Evolutionary conservation across 1,284 basidiomycete species (phyloP), one percentile per base, ranked within the genome.

Genomic region (Ceraceosorus bombacis): DNA sequence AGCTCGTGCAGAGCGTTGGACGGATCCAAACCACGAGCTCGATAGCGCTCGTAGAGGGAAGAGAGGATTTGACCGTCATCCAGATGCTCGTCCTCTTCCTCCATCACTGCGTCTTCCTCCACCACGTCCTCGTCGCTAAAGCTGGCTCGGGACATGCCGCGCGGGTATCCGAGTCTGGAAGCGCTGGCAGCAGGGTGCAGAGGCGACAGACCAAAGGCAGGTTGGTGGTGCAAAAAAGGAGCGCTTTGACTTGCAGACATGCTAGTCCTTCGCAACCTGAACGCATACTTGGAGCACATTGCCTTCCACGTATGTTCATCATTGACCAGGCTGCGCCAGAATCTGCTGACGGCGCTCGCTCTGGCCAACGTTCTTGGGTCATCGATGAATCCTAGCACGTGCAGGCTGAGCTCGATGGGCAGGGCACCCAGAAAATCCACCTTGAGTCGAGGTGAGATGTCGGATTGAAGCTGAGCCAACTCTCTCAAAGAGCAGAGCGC

Each of bases 221-320:
- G 37, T 57, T 49, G n/a, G 55, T 43, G 6, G 55, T 57, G 13
- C 51, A 43, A 6, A 57, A 13, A 27, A 10, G 46, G 17, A 27
- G 15, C 10, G 38, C 40, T 51, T 40, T 38, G 15, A 49, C 48
- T 40, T 37, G 41, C 17, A 17, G 48, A 55, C 43, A 46, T 41
- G 39, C 50, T 48, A 4, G 41, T 57, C 7, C 53, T n/a, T 13
- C 36, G 17, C 15, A 46, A 51, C 7, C 53, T 39, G 49, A 57
- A 61, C 9, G 38, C 64, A 57, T 74, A 64, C 54, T 69, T 71
- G 50, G 82, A 79, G 73, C 88, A 91, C 85, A 95, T 85, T 27
- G 82, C 77, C 77, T 85, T 86, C 94, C 93, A 97, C 3, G 90
- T 82, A 62, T 82, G 82, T 68, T 95, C 90, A 72, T 94, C 91